Percentiles rank a stretch among this genome's conserved stretches.
Evolutionary conservation across 2,329 filamentous ascomycete species (phyloP).

Genomic region (Xylaria sp.): DNA sequence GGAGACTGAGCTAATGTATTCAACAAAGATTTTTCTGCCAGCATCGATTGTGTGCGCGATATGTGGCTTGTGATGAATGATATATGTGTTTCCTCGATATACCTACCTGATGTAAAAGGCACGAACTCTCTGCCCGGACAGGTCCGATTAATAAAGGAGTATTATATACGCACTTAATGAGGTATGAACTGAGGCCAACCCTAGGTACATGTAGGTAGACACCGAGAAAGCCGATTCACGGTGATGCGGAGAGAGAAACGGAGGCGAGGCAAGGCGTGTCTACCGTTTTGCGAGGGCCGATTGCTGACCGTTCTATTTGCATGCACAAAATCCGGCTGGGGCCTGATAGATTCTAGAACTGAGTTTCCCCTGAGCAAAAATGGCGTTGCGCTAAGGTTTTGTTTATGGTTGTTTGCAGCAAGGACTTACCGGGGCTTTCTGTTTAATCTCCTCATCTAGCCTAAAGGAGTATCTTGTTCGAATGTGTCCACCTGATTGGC

Average conservation of each 20-base stretch:
- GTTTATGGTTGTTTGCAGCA: slow-evolving; percentile 36
- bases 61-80: slow-evolving; percentile 27
- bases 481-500: background rate
- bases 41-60: slow-evolving; percentile 24
- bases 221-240: slow-evolving; percentile 21
- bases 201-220: slow-evolving; percentile 17
- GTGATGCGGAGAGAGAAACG: slow-evolving; percentile 23
- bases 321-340: slow-evolving; percentile 20
- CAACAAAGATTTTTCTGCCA: slow-evolving; percentile 26
- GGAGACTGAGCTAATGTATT: slow-evolving; percentile 27
- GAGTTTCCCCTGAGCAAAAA: too few species aligned
- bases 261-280: too few species aligned
- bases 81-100: slow-evolving; percentile 25
- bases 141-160: slow-evolving; percentile 21
- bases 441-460: background rate
- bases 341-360: too few species aligned
- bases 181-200: slow-evolving; percentile 20
- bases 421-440: slow-evolving; percentile 4
- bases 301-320: slow-evolving; percentile 22
- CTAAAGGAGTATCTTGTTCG: background rate
- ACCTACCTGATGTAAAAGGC: slow-evolving; percentile 26
- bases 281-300: slow-evolving; percentile 20
- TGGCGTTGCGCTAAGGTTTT: too few species aligned
- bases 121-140: slow-evolving; percentile 26
- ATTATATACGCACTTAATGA: slow-evolving; percentile 25